Evolutionary conservation across 148 eudicot genomes (phyloP).

Genomic region (Polygonum maritimum): DNA sequence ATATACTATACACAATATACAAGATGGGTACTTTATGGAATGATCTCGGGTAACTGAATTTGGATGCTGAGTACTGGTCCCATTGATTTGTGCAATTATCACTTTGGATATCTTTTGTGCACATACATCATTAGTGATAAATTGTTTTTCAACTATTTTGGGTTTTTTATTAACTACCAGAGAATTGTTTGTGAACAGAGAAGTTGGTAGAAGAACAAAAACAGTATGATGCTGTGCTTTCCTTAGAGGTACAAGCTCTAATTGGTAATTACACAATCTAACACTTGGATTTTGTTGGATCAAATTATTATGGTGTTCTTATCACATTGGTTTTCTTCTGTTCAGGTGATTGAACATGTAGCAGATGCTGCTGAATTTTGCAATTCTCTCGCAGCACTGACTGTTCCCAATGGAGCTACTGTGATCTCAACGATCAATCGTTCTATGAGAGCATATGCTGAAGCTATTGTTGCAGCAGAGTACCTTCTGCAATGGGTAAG

Average conservation of each 20-base stretch:
- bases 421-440: slow-evolving; percentile 84
- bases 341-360: slow-evolving; percentile 90
- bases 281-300: background rate
- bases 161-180: slow-evolving; percentile 10
- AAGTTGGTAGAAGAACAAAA: slow-evolving; percentile 69
- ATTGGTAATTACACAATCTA: slow-evolving; percentile 1
- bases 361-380: slow-evolving; percentile 89
- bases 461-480: slow-evolving; percentile 66
- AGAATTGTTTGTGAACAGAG: slow-evolving; percentile 38
- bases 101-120: background rate
- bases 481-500: slow-evolving; percentile 87
- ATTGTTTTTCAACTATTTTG: background rate
- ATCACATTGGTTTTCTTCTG: background rate
- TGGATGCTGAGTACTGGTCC: background rate
- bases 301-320: background rate
- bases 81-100: background rate
- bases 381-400: slow-evolving; percentile 71
- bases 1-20: background rate
- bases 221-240: slow-evolving; percentile 82
- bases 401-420: slow-evolving; percentile 71
- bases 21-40: background rate
- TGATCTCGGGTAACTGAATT: background rate
- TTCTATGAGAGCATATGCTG: slow-evolving; percentile 83
- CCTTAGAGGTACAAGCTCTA: slow-evolving; percentile 57
- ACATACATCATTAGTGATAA: background rate